Base-by-base conservation (phyloP, 83 land plant genomes). In the Picea engelmannii region DNA sequence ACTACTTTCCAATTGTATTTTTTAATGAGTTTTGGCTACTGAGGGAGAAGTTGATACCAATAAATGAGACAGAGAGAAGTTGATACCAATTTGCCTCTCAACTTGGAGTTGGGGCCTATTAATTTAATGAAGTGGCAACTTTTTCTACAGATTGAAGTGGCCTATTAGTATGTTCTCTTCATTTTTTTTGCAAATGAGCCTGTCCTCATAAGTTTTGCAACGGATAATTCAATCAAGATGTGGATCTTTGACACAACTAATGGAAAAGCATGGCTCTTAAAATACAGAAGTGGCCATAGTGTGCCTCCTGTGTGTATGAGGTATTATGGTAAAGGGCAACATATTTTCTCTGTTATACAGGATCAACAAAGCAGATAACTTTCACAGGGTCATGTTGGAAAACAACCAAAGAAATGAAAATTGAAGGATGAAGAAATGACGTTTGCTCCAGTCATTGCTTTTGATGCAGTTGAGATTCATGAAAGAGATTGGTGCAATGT, bases 141-240 rank as follows among this genome's bases (percentile, higher is more conserved):
- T 47, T 97, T 92, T 66, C 83, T 91, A 78, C 99, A 97, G 84
- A 94, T 95, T 82, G 98, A 97, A 31, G 35, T 31, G 35, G 35
- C 35, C 35, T 31, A 31, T 83, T 88, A 73, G 88, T 98, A 16
- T 64, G 87, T 31, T 96, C 99, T 35, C 83, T 98, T 66, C 96
- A 98, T 70, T 98, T 96, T 66, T 87, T 98, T 80, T 31, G 91
- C 97, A n/a, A 96, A 96, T 88, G 99, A 98, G 84, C 99, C 99
- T 75, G 97, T 98, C 62, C 87, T 98, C 12, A 90, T 98, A 90
- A 96, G 99, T 86, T 88, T 93, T 31, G 87, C 92, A 49, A 88
- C 91, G 5, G 99, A 98, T 74, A 98, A 98, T 68, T 98, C 99
- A 15, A 82, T 98, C 25, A 98, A 98, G 98, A 97, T 97, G 99